Conservation (phyloP, 2,329 filamentous ascomycete genomes). For the Cladosporium sphaerospermum region DNA sequence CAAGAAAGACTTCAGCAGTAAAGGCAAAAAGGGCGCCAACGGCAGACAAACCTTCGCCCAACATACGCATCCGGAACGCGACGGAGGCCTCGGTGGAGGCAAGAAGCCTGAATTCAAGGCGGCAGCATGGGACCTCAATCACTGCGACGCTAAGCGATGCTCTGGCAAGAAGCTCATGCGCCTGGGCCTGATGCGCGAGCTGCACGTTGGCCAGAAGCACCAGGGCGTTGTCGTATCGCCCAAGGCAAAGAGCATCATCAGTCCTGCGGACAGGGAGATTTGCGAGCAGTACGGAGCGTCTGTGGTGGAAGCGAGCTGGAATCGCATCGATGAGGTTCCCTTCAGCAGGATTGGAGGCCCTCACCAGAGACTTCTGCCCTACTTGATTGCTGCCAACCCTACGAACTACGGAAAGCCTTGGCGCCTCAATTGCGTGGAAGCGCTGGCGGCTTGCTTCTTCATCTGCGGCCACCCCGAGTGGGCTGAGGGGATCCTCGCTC, state of each 20-base stretch:
- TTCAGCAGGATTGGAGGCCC: conserved; percentile 89
- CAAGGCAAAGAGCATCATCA: conserved; percentile 81
- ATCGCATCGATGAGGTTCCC: conserved; percentile 81
- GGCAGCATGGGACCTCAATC: conserved; percentile 94
- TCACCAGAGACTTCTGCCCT: conserved; percentile 84
- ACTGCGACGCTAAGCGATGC: conserved; percentile 95
- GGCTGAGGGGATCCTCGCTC: conserved; percentile 74
- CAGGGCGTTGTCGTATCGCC: conserved; percentile 90
- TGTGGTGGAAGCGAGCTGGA: conserved; percentile 97
- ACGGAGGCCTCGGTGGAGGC: conserved; percentile 20
- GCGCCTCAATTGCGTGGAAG: conserved; percentile 92
- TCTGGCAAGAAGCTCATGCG: conserved; percentile 93
- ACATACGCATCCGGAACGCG: conserved; percentile 25
- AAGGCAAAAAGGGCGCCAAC: conserved; percentile 61
- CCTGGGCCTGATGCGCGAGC: conserved; percentile 85
- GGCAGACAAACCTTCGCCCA: conserved; percentile 25
- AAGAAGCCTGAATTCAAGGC: conserved; percentile 67
- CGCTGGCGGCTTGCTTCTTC: conserved; percentile 82
- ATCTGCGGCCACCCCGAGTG: conserved; percentile 91
- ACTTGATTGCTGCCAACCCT: conserved; percentile 91
- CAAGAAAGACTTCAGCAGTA: conserved; percentile 78
- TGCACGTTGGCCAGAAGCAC: conserved; percentile 87
- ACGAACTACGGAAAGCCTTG: conserved; percentile 97
- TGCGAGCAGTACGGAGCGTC: conserved; percentile 87
- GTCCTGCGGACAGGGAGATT: conserved; percentile 72